phyloP scores from a whole-genome alignment of 2,329 filamentous ascomycete species.

The Aspergillaceae sp. region DNA sequence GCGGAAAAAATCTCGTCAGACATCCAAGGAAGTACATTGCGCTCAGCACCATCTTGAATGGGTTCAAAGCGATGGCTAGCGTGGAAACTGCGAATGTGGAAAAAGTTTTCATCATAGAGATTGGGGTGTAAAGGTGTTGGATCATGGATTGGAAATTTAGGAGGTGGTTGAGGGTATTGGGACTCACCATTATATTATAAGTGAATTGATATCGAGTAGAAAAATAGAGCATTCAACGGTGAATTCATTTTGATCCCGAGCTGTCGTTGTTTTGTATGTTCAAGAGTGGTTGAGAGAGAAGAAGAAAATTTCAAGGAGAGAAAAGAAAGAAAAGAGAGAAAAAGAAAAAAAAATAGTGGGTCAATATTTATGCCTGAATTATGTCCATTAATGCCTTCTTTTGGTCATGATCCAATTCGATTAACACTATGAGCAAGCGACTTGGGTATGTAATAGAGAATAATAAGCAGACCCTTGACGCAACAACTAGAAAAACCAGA shows the following conservation, averaged over 20 bases:
- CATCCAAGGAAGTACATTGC: constrained; percentile 11
- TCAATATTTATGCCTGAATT: not conserved
- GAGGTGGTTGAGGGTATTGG: not conserved
- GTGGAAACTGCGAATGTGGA: constrained; percentile 12
- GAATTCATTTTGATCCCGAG: not conserved
- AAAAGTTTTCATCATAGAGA: constrained; percentile 7
- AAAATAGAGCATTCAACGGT: not conserved
- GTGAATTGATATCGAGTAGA: not conserved
- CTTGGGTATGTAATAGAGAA: not conserved
- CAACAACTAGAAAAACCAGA: not conserved
- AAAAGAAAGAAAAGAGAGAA: not conserved
- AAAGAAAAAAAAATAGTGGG: constrained; percentile 2
- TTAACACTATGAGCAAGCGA: no score
- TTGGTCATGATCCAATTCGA: not conserved
- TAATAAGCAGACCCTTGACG: no score
- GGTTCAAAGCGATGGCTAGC: constrained; percentile 9
- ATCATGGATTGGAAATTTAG: no score
- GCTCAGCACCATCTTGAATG: constrained; percentile 8
- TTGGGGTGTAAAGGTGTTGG: not conserved
- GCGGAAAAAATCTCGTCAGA: constrained; percentile 3
- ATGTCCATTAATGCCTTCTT: not conserved
- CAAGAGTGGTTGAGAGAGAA: not conserved
- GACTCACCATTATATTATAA: not conserved
- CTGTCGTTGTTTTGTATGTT: not conserved
- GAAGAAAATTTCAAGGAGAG: not conserved